Percentiles rank a stretch among this genome's conserved stretches.
These are phyloP conservation scores for Elaeis guineensis DNA, from an alignment of 176 grass and related monocot genomes.

Conservation along the genomic window DNA sequence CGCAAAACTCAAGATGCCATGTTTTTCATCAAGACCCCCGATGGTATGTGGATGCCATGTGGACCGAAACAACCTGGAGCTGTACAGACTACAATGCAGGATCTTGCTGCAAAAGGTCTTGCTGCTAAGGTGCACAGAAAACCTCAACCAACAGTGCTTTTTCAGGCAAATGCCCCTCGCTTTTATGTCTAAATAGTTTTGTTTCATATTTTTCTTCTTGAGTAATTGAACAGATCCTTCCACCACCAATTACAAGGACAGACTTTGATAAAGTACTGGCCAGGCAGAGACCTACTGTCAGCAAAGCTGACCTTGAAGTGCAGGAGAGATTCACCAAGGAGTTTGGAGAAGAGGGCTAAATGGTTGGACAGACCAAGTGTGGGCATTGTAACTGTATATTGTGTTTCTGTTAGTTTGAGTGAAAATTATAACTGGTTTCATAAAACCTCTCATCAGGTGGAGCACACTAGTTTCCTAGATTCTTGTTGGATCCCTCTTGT, in stretches of 20 bases:
- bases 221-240: conserved; percentile 46
- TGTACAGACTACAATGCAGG: conserved; percentile 80
- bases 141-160: too few relatives aligned
- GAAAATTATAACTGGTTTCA: conserved; percentile 16
- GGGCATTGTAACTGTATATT: conserved; percentile 30
- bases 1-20: conserved; percentile 97
- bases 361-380: neutral
- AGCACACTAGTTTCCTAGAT: conserved; percentile 9
- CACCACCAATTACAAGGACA: conserved; percentile 63
- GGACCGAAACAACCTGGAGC: conserved; percentile 68
- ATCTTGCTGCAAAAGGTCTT: conserved; percentile 69
- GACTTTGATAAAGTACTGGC: conserved; percentile 83
- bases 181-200: neutral
- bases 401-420: conserved; percentile 12
- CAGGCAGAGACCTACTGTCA: conserved; percentile 78
- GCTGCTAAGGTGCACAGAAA: conserved; percentile 50
- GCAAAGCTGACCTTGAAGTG: conserved; percentile 89
- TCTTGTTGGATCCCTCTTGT: too few relatives aligned
- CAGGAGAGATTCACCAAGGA: conserved; percentile 95
- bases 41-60: conserved; percentile 86
- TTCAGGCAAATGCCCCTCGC: neutral
- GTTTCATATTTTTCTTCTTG: neutral
- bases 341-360: conserved; percentile 93
- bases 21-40: conserved; percentile 52
- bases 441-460: conserved; percentile 1